Evolutionary conservation across 257 asterid genomes (phyloP).

Genomic region (Leonotis leonurus): DNA sequence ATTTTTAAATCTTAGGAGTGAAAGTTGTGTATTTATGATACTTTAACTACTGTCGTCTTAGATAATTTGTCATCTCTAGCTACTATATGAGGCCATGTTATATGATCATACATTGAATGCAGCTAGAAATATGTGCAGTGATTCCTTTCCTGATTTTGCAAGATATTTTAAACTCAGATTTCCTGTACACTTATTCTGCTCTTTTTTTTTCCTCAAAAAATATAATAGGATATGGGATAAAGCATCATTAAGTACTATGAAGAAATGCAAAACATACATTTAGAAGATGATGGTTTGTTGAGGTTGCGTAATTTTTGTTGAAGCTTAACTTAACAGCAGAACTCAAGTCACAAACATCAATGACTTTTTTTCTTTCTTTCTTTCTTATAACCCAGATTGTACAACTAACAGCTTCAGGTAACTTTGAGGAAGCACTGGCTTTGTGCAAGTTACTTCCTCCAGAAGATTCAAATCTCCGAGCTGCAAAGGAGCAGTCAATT

Average conservation of each 20-base stretch:
- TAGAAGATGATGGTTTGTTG: neutral
- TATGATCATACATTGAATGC: neutral
- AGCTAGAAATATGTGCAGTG: neutral
- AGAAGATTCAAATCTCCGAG: constrained; percentile 91
- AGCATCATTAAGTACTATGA: neutral
- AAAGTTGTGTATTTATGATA: neutral
- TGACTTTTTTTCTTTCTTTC: constrained; percentile 10
- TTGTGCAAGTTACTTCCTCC: constrained; percentile 94
- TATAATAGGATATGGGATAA: neutral
- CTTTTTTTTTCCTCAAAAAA: neutral
- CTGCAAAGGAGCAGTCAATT: constrained; percentile 94
- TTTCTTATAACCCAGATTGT: constrained; percentile 62
- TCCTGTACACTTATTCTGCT: neutral
- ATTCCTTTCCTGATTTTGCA: neutral
- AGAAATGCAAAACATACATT: neutral
- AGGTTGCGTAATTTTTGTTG: neutral
- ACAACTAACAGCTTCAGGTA: constrained; percentile 93
- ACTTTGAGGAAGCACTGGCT: constrained; percentile 97
- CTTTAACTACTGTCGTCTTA: constrained; percentile 2
- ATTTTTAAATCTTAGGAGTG: constrained; percentile 1
- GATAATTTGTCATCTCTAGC: neutral
- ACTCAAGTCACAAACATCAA: neutral
- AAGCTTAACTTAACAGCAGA: constrained; percentile 11
- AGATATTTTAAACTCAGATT: neutral
- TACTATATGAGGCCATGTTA: constrained; percentile 1